Evolutionary conservation across 306 rosid genomes (phyloP), one percentile per base, ranked within the genome.

Genomic region (Boehmeria nivea): DNA sequence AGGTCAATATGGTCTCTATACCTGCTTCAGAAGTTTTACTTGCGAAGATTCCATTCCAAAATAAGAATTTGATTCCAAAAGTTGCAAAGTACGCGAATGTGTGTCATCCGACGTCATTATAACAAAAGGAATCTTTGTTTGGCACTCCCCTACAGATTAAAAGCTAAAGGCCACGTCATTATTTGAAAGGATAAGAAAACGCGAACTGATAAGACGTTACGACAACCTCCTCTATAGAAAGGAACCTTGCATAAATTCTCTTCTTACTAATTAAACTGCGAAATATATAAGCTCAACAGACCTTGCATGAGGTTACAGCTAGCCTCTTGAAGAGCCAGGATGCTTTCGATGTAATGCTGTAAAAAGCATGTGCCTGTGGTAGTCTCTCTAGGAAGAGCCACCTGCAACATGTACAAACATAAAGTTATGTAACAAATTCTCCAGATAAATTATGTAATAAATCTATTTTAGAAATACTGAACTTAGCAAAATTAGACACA

Each of bases 61-160:
- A 76, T 79, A 93, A 56, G 83, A 79, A 75, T 87, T 87, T 75
- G 88, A 73, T 73, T 84, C 78, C 55, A 93, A 74, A 53, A 87
- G 87, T 66, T 81, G 63, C 44, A 77, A 3, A 14, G 89, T 93
- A 36, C 73, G 89, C 12, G 79, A 77, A 81, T 93, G 95, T 22
- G 96, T 93, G 72, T 93, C 96, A 73, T 93, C 95, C 27, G 99
- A 93, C 20, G 95, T 93, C 99, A 87, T 87, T 75, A 87, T 87
- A 67, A 83, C 96, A 26, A 93, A 61, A 54, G 95, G 95, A 60
- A 85, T 87, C 63, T 67, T 61, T 17, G 70, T 31, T 59, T 67
- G 64, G 64, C 66, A 2, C 67, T 67, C 84, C 64, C 78, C 99
- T 93, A 50, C 53, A 71, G 49, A 63, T 59, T 61, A 69, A 59